These are phyloP conservation scores for Triticum urartu DNA, from an alignment of 176 grass and related monocot species.

Conservation along the genomic window DNA sequence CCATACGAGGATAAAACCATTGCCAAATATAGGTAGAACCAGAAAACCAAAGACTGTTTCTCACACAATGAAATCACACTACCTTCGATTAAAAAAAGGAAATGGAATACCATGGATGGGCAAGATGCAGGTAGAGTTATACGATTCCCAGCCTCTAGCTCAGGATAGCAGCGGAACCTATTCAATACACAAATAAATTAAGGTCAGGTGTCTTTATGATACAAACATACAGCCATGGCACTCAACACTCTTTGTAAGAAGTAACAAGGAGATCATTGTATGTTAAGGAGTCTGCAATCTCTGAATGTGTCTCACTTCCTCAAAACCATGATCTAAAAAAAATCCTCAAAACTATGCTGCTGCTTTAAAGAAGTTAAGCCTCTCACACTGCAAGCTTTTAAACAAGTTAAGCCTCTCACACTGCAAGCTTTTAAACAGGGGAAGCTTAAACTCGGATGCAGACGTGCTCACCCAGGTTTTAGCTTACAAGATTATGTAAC, in stretches of 20 bases:
- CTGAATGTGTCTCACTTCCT: background rate
- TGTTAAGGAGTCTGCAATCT: background rate
- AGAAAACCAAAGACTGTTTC: background rate
- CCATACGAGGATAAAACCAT: background rate
- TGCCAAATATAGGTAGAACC: slow-evolving; percentile 2
- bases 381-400: background rate
- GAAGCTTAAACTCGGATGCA: background rate
- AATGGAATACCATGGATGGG: slow-evolving; percentile 59
- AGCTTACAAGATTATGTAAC: background rate
- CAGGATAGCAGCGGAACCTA: slow-evolving; percentile 67
- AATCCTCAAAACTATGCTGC: background rate
- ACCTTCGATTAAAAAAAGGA: background rate
- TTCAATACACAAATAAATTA: slow-evolving; percentile 28
- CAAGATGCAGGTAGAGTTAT: slow-evolving; percentile 73
- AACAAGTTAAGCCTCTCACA: background rate
- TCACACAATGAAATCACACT: background rate
- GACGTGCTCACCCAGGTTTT: slow-evolving; percentile 8
- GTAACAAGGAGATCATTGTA: background rate
- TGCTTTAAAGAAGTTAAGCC: background rate
- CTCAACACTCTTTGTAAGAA: background rate
- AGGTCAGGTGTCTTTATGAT: background rate
- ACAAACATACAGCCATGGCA: background rate
- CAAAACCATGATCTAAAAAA: background rate
- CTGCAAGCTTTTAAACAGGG: background rate
- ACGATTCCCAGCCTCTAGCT: slow-evolving; percentile 82